Evolutionary conservation across 306 rosid genomes (phyloP).

Genomic region (Calophaca sinica): DNA sequence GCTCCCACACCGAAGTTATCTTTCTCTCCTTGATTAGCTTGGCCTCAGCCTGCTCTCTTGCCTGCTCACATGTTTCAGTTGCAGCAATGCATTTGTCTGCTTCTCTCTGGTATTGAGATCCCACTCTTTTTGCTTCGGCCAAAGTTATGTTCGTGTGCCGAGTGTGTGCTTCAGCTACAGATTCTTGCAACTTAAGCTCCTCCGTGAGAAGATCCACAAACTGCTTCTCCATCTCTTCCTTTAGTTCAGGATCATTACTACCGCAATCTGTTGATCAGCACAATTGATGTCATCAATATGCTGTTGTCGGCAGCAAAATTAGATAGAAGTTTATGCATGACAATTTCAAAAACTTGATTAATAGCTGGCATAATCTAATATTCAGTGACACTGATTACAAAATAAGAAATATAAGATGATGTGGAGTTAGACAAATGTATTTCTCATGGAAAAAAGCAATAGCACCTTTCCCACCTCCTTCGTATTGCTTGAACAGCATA

Average conservation of each 20-base stretch:
- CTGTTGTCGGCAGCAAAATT: conserved; percentile 11
- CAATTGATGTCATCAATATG: conserved; percentile 28
- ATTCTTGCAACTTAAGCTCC: conserved; percentile 89
- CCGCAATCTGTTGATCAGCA: conserved; percentile 77
- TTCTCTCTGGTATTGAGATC: conserved; percentile 94
- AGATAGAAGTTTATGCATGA: conserved; percentile 19
- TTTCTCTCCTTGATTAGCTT: conserved; percentile 78
- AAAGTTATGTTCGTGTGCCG: conserved; percentile 87
- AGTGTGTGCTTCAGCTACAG: conserved; percentile 73
- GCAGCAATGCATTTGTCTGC: conserved; percentile 93
- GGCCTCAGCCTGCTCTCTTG: conserved; percentile 82
- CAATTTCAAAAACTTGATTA: not conserved
- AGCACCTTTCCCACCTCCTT: not conserved
- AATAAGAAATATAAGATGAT: conserved; percentile 30
- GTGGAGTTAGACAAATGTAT: not conserved
- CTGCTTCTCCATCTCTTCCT: conserved; percentile 97
- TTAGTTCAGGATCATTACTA: conserved; percentile 85
- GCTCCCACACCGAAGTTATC: conserved; percentile 77
- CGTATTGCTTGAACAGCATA: not conserved
- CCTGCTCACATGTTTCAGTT: conserved; percentile 95
- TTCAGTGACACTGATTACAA: conserved; percentile 16
- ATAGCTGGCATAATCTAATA: conserved; percentile 14
- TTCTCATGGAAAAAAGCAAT: conserved; percentile 22
- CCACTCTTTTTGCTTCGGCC: conserved; percentile 87
- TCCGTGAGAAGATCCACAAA: conserved; percentile 89